These are phyloP conservation scores for Neurospora sp. DNA, from an alignment of 495 filamentous ascomycete species.

Conservation along the genomic window DNA sequence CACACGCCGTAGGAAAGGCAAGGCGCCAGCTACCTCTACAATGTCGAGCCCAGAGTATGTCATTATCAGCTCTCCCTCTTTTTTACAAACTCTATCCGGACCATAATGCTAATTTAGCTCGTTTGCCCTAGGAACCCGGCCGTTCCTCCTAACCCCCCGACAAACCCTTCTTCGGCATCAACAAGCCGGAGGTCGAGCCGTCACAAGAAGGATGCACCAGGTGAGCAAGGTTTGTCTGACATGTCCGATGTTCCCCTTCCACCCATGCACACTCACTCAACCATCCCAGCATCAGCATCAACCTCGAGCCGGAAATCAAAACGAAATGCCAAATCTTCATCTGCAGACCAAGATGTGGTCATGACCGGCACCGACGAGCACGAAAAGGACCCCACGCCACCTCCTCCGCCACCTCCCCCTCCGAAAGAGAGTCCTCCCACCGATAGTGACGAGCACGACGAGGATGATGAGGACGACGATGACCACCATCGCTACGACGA, in stretches of 20 bases:
- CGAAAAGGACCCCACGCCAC: slow-evolving; percentile 41
- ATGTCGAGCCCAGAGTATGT: slow-evolving; percentile 81
- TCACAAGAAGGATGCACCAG: slow-evolving; percentile 45
- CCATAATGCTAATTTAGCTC: slow-evolving; percentile 4
- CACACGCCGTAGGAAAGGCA: slow-evolving; percentile 50
- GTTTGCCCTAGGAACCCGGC: slow-evolving; percentile 20
- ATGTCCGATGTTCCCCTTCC: background rate
- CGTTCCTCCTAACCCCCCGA: slow-evolving; percentile 20
- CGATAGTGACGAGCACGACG: slow-evolving; percentile 40
- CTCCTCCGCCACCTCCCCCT: slow-evolving; percentile 29
- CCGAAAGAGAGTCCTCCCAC: slow-evolving; percentile 39
- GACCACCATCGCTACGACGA: slow-evolving; percentile 38
- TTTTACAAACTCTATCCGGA: background rate
- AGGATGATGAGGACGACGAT: slow-evolving; percentile 38
- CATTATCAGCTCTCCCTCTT: background rate
- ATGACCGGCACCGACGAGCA: slow-evolving; percentile 54
- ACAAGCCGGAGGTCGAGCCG: slow-evolving; percentile 60
- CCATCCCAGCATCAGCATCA: slow-evolving; percentile 16
- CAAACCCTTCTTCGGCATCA: slow-evolving; percentile 34
- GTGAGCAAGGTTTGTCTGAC: slow-evolving; percentile 18
- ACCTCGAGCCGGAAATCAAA: slow-evolving; percentile 41
- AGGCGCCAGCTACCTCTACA: slow-evolving; percentile 41
- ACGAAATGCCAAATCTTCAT: slow-evolving; percentile 40
- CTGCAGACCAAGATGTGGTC: slow-evolving; percentile 35
- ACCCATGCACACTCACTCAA: slow-evolving; percentile 8